Conservation (phyloP, 345 rosid species). For the Camelina laxa region DNA sequence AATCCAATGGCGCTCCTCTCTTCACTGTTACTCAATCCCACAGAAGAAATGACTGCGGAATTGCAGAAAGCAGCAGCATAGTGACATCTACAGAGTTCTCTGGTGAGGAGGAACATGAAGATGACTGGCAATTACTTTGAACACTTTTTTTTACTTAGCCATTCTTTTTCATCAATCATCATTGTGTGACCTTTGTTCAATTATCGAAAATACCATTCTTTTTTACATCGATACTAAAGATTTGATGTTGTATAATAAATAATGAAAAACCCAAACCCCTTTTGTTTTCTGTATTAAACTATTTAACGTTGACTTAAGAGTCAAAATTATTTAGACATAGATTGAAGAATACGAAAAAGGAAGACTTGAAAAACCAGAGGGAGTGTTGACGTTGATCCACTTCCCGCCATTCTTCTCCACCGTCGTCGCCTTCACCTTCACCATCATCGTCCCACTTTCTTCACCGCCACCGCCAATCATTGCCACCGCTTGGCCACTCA, state of each 20-base stretch:
- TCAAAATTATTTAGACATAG: slow-evolving; percentile 9
- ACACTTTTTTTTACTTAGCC: neutral
- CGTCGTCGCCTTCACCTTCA: slow-evolving; percentile 22
- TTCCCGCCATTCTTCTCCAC: slow-evolving; percentile 36
- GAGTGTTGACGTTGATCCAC: slow-evolving; percentile 39
- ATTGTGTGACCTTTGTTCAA: neutral
- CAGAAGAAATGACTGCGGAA: slow-evolving; percentile 40
- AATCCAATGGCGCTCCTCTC: slow-evolving; percentile 85
- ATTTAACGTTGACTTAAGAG: neutral
- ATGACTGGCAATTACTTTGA: slow-evolving; percentile 72
- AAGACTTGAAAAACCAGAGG: slow-evolving; percentile 42
- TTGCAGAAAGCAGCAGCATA: slow-evolving; percentile 21
- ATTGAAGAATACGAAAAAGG: slow-evolving; percentile 43
- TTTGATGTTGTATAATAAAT: slow-evolving; percentile 23
- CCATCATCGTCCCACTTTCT: slow-evolving; percentile 41
- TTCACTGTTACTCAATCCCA: slow-evolving; percentile 58
- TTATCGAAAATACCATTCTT: slow-evolving; percentile 29
- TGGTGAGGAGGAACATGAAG: slow-evolving; percentile 47
- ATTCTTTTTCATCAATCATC: neutral
- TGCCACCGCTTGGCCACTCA: slow-evolving; percentile 38
- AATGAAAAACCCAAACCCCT: neutral
- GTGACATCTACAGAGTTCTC: slow-evolving; percentile 38
- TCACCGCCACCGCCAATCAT: slow-evolving; percentile 45
- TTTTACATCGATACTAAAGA: slow-evolving; percentile 23
- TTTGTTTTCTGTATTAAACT: neutral